Base-by-base conservation (phyloP, 2,329 filamentous ascomycete species). In the Pseudogymnoascus sp. region DNA sequence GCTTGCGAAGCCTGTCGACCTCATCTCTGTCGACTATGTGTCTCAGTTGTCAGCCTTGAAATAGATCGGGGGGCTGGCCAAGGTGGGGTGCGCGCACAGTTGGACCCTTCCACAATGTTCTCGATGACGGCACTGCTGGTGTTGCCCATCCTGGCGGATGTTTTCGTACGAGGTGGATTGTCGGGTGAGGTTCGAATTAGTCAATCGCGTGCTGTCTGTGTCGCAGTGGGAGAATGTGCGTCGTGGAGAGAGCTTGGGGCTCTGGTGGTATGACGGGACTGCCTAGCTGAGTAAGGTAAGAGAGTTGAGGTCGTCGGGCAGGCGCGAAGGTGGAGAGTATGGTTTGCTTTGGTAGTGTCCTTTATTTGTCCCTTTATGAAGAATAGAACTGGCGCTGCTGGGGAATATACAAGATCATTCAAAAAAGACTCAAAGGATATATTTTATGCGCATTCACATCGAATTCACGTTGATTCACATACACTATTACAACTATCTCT, bases 41-140 rank as follows among this genome's bases (percentile, higher is more conserved):
- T 54, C 12, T 12, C 26, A 18, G 37, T 37, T 57, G 47, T 61
- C 51, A 64, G 65, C 61, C 39, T 40, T 16, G 26, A 60, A 29
- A 42, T 51, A 47, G 45, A 42, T 11, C 5, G 7, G 34, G 26
- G 61, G 51, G 51, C 54, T 54, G 64, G 12, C 16, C 47, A 31
- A 16, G 16, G 47, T n/a, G 47, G 47, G 47, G 47, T 57, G 47
- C 21, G 40, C 68, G 77, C 86, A 97, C 93, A 99, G 81, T 99
- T 99, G 71, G 93, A 95, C 71, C 89, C 91, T 74, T 96, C 90
- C 75, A 97, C 93, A 73, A 99, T 97, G 78, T 89, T 95, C 78
- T 97, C 93, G 77, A 97, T 83, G 75, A 97, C 88, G 70, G 83
- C 79, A 75, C 86, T 88, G 70, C 84, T 86, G 64, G 84, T 84